A percentile compares a stretch with the other conserved stretches of the same genome.
These are phyloP conservation scores for Ceratocystis destructans DNA, from an alignment of 2,329 filamentous ascomycete genomes.

Conservation along the genomic window DNA sequence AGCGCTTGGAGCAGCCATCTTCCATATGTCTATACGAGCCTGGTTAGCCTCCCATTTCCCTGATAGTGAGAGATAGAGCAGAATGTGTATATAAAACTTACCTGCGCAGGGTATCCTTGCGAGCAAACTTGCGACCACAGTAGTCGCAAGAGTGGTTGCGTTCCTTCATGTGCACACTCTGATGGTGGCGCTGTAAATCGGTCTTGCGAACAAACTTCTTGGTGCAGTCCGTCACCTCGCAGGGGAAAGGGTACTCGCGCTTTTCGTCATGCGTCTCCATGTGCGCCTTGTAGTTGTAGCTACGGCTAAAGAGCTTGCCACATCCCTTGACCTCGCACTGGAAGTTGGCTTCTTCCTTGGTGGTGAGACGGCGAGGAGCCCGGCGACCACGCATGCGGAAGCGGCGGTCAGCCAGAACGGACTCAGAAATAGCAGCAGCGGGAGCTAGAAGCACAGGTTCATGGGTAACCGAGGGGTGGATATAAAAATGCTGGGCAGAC, in stretches of 20 bases:
- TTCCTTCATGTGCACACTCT: constrained; percentile 60
- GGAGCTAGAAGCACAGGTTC: constrained; percentile 17
- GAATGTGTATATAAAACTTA: constrained; percentile 28
- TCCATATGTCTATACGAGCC: constrained; percentile 50
- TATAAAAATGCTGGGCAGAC: not conserved
- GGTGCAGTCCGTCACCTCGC: constrained; percentile 48
- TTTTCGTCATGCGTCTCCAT: constrained; percentile 70
- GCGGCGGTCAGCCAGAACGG: constrained; percentile 7
- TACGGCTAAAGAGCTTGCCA: constrained; percentile 64
- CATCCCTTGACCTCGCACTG: constrained; percentile 56
- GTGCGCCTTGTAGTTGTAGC: constrained; percentile 78
- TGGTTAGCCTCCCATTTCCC: constrained; percentile 3
- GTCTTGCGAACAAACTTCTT: constrained; percentile 74
- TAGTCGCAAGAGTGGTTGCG: constrained; percentile 56
- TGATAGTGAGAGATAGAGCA: too few relatives aligned
- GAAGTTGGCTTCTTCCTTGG: constrained; percentile 56
- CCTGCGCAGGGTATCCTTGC: constrained; percentile 74
- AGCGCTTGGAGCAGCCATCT: constrained; percentile 59
- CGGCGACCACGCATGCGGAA: constrained; percentile 24
- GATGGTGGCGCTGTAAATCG: constrained; percentile 52
- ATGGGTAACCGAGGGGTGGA: not conserved
- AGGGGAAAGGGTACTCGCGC: constrained; percentile 56
- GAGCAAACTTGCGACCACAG: constrained; percentile 58
- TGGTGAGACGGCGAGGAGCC: constrained; percentile 41
- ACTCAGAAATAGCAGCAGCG: constrained; percentile 17